Evolutionary conservation across 2,329 filamentous ascomycete genomes (phyloP).

Genomic region (Thielaviopsis punctulata): DNA sequence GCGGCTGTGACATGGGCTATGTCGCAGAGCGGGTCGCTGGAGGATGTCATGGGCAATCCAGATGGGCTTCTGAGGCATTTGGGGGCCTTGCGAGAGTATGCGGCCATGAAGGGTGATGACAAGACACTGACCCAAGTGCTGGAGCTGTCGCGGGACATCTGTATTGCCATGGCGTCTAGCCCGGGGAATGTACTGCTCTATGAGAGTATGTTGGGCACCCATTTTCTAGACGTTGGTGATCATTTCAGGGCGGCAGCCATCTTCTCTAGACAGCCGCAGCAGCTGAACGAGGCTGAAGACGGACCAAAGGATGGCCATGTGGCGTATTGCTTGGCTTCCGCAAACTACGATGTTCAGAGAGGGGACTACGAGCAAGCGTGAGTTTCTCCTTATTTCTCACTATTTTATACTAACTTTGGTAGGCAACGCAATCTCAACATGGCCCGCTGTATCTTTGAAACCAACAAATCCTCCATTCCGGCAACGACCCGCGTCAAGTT

Average conservation of each 20-base stretch:
- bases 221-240: conserved; percentile 36
- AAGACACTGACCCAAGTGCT: conserved; percentile 28
- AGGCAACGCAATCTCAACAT: conserved; percentile 9
- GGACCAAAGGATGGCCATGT: conserved; percentile 23
- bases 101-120: conserved; percentile 33
- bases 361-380: conserved; percentile 47
- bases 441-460: conserved; percentile 9
- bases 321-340: conserved; percentile 45
- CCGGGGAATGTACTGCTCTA: conserved; percentile 26
- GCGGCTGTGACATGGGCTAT: conserved; percentile 8
- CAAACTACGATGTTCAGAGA: conserved; percentile 55
- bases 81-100: conserved; percentile 32
- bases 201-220: conserved; percentile 31
- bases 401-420: not conserved
- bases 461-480: conserved; percentile 16
- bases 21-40: conserved; percentile 10
- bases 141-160: conserved; percentile 28
- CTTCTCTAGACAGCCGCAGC: conserved; percentile 36
- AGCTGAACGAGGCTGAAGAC: conserved; percentile 25
- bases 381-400: conserved; percentile 13
- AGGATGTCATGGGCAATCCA: conserved; percentile 20
- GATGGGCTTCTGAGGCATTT: conserved; percentile 32
- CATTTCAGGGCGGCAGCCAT: conserved; percentile 31
- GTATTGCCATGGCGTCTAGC: conserved; percentile 16
- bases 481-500: conserved; percentile 35